These are phyloP conservation scores for Fusarium annulatum DNA, from an alignment of 2,329 filamentous ascomycete species.

Conservation along the genomic window DNA sequence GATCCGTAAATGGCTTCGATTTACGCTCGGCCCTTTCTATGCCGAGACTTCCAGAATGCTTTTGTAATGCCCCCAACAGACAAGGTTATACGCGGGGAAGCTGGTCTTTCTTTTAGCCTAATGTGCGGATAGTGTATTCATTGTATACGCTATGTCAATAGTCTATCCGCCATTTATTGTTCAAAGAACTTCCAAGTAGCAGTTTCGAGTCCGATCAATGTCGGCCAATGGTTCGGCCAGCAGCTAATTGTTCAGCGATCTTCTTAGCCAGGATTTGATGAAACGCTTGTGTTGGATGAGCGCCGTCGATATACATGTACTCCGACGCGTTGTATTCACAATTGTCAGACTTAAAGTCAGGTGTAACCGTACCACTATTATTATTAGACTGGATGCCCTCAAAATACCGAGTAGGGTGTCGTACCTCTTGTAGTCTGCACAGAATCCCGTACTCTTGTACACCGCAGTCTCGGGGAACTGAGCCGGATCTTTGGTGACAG, in stretches of 20 bases:
- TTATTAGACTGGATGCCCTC: not conserved
- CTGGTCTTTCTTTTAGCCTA: not conserved
- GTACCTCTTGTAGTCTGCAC: constrained; percentile 12
- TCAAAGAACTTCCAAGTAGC: accelerated
- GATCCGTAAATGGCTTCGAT: not conserved
- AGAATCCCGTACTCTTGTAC: constrained; percentile 4
- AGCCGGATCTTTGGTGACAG: not conserved
- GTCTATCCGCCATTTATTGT: accelerated
- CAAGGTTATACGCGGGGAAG: not conserved
- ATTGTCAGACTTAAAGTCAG: constrained; percentile 2
- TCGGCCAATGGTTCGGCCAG: not conserved
- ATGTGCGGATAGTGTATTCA: not conserved
- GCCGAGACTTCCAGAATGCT: not conserved
- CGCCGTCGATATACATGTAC: constrained; percentile 24
- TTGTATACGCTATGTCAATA: too few species aligned
- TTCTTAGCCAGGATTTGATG: constrained; percentile 16
- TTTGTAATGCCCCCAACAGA: not conserved
- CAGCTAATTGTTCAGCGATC: not conserved
- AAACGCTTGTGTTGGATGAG: constrained; percentile 18
- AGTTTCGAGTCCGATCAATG: not conserved
- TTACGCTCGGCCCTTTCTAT: not conserved
- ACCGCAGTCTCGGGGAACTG: constrained; percentile 1
- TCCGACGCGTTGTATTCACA: constrained; percentile 12
- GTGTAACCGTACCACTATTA: not conserved
- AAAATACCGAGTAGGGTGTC: accelerated